These are phyloP conservation scores for Isabelozyma pseudorhagii DNA, from an alignment of 805 yeast species.

Conservation along the genomic window DNA sequence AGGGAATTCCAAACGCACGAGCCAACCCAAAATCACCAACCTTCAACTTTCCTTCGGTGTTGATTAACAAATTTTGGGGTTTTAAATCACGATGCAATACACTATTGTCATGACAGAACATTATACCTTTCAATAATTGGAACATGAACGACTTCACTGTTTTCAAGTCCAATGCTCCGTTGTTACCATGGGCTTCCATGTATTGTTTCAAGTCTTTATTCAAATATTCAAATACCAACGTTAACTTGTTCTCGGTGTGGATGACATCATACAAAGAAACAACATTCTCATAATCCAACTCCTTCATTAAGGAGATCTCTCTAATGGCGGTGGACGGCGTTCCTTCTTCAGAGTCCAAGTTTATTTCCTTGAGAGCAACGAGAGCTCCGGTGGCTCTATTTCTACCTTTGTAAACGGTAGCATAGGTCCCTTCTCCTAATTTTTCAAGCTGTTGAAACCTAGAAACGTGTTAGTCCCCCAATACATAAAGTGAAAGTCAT, in stretches of 20 bases:
- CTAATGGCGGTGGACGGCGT: conserved; percentile 98
- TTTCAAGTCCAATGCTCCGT: conserved; percentile 70
- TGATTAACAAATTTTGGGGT: conserved; percentile 91
- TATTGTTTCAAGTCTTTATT: conserved; percentile 91
- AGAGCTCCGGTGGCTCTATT: conserved; percentile 82
- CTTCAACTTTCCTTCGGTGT: conserved; percentile 85
- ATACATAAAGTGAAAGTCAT: neutral
- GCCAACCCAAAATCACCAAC: conserved; percentile 97
- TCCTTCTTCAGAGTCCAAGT: conserved; percentile 94
- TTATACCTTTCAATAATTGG: conserved; percentile 86
- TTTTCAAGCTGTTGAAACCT: conserved; percentile 65
- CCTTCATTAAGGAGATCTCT: conserved; percentile 94
- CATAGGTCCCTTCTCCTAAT: conserved; percentile 94
- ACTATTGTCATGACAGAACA: conserved; percentile 80
- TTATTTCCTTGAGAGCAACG: conserved; percentile 94
- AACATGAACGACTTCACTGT: conserved; percentile 89
- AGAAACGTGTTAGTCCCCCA: conserved; percentile 6
- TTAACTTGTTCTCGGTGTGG: conserved; percentile 93
- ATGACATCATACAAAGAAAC: conserved; percentile 92
- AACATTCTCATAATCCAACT: conserved; percentile 87
- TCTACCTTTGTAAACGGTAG: conserved; percentile 95
- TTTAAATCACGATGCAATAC: conserved; percentile 86
- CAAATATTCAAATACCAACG: conserved; percentile 89
- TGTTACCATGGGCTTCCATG: conserved; percentile 83
- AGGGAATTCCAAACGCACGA: conserved; percentile 96